Evolutionary conservation across 352 stramenopile genomes (phyloP), one percentile per base, ranked within the genome.

Genomic region (Blastocystis sp.): DNA sequence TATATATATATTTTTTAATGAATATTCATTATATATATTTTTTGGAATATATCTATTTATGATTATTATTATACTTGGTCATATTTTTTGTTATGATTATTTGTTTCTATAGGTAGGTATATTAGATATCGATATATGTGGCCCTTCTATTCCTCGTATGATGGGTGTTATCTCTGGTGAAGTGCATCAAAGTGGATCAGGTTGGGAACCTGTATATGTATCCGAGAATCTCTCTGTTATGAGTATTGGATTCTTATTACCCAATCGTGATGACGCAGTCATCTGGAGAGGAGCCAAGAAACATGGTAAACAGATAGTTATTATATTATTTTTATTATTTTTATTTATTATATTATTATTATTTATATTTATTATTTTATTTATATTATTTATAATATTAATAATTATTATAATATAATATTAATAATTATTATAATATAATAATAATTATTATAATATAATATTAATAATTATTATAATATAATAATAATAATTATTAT

Each of bases 211-310:
- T 9, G 90, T 99, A 13, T 98, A 96, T 71, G 84, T 95, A 34
- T 80, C 91, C 33, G 83, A 92, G 69, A 95, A 95, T 68, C 67
- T 98, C 9, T 88, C 84, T 27, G 88, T 97, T 58, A 98, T 99
- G 86, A 95, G 82, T 27, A 96, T 98, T 68, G 90, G 87, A 10
- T 99, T 99, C 70, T 88, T 98, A 73, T 73, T 99, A 13, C 84
- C 85, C 28, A 83, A 95, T 59, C 75, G 77, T 0, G 89, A 98
- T 70, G 85, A 94, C 55, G 92, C 92, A 23, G 93, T 99, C 45
- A 95, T 99, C 56, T 99, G 92, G 92, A 76, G 92, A 54, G 92
- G 91, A 16, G 91, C 92, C 7, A 84, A 94, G 72, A 99, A 99
- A 74, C 97, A 95, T 74, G 91, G 84, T 62, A 49, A 6, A 32